Base-by-base conservation (phyloP, 2,329 filamentous ascomycete species). In the Blumeria graminis region DNA sequence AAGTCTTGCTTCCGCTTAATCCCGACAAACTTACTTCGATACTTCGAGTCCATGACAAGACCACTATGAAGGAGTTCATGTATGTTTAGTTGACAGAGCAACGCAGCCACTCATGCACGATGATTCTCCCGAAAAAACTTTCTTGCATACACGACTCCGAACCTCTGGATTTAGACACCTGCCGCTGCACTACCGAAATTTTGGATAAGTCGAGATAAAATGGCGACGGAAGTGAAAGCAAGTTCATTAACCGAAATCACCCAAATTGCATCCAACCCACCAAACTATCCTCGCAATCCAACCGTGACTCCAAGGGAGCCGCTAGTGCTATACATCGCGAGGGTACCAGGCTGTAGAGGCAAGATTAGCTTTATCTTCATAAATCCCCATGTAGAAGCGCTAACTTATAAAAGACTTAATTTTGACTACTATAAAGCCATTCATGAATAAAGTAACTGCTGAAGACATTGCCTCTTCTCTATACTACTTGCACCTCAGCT, bases 271-370 rank as follows among this genome's bases (percentile, higher is more conserved):
- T 77, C 84, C 55, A 87, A 94, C 64, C 92, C 90, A 45, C 90
- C 92, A 51, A 77, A 81, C 63, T 92, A 94, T 67, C 86, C 87
- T 54, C 77, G 83, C 64, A 86, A 86, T 65, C 84, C 86, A 5
- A 78, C 80, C 3, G 80, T 83, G 62, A 71, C 76, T 63, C 77
- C 73, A 60, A 77, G 82, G 60, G 79, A 86, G 54, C 80, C 86
- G 3, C 69, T 96, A 55, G 80, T 82, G 1, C 76, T 98, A 43
- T 98, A 98, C 69, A 93, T 98, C 61, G 87, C 90, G 38, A 76
- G 90, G 61, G 90, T 98, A 0, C 92, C 92, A 0, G 90, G 90
- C 22, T 94, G 85, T 60, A 80, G 81, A 81, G 86, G 87, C 89
- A 72, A 61, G 71, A 16, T 67, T 18, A 28, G 57, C 56, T 35